phyloP scores from a whole-genome alignment of 129 eudicot species.

The Calendula officinalis region DNA sequence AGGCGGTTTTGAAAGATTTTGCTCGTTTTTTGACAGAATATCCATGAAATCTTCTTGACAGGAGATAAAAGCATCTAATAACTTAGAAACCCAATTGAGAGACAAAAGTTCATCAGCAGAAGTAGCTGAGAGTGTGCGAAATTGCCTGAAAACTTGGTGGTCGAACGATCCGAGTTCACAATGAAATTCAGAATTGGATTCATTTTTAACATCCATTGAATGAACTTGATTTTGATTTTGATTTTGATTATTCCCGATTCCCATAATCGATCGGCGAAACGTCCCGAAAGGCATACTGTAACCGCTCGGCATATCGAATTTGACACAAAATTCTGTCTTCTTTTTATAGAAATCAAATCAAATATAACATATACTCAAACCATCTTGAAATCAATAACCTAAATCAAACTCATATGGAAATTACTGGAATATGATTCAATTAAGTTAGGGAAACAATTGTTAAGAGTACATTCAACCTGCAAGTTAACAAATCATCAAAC shows the following conservation, averaged over 20 bases:
- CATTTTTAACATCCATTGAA: slow-evolving; percentile 29
- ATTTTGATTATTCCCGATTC: slow-evolving; percentile 35
- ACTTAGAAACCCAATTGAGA: slow-evolving; percentile 44
- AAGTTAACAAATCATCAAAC: slow-evolving; percentile 23
- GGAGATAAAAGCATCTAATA: slow-evolving; percentile 41
- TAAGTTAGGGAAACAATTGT: slow-evolving; percentile 13
- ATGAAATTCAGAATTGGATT: background rate
- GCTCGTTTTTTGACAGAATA: slow-evolving; percentile 33
- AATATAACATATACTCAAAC: slow-evolving; percentile 4
- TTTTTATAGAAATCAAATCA: slow-evolving; percentile 22
- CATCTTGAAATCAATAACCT: background rate
- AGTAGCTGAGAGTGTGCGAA: slow-evolving; percentile 42
- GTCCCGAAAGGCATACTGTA: slow-evolving; percentile 58
- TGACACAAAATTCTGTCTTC: background rate
- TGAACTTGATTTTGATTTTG: slow-evolving; percentile 57
- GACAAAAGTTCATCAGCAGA: slow-evolving; percentile 47
- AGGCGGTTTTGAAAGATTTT: slow-evolving; percentile 43
- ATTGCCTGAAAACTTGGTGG: slow-evolving; percentile 36
- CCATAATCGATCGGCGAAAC: slow-evolving; percentile 62
- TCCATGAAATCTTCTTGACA: slow-evolving; percentile 58
- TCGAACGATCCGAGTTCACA: slow-evolving; percentile 42
- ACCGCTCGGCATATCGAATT: slow-evolving; percentile 50
- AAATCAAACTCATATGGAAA: background rate
- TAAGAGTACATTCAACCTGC: slow-evolving; percentile 20
- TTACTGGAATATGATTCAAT: background rate